Evolutionary conservation across 768 basidiomycete species (phyloP).

Genomic region (Tulasnella sp.): DNA sequence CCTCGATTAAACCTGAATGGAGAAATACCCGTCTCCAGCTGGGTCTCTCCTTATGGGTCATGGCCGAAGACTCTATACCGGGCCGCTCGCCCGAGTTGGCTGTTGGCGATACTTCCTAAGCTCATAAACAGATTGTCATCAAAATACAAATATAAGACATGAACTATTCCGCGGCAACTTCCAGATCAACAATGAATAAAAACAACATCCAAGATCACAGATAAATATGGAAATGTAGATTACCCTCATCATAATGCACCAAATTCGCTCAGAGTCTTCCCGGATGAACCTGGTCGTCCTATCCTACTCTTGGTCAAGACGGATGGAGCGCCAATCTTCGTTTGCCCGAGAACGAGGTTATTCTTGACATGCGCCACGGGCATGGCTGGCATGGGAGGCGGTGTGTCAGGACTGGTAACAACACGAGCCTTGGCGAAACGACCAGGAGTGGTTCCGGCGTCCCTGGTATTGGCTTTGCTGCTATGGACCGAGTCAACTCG

Average conservation of each 20-base stretch:
- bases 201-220: background rate
- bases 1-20: too few relatives aligned
- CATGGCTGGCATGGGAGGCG: slow-evolving; percentile 26
- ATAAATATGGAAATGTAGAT: background rate
- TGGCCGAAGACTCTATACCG: too few relatives aligned
- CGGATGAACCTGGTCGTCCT: background rate
- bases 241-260: background rate
- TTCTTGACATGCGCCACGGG: slow-evolving; percentile 14
- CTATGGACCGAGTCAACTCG: slow-evolving; percentile 17
- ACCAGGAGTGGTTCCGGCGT: slow-evolving; percentile 29
- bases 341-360: background rate
- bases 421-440: slow-evolving; percentile 4
- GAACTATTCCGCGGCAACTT: background rate
- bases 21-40: too few relatives aligned
- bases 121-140: slow-evolving; percentile 6
- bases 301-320: background rate
- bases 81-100: background rate
- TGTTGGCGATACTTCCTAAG: background rate
- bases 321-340: background rate
- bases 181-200: background rate
- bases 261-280: background rate
- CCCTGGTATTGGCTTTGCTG: slow-evolving; percentile 10
- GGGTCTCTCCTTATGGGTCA: too few relatives aligned
- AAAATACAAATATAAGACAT: slow-evolving; percentile 6
- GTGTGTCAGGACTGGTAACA: slow-evolving; percentile 25